phyloP scores from a whole-genome alignment of 2,329 filamentous ascomycete species.

The Fusarium siculi region DNA sequence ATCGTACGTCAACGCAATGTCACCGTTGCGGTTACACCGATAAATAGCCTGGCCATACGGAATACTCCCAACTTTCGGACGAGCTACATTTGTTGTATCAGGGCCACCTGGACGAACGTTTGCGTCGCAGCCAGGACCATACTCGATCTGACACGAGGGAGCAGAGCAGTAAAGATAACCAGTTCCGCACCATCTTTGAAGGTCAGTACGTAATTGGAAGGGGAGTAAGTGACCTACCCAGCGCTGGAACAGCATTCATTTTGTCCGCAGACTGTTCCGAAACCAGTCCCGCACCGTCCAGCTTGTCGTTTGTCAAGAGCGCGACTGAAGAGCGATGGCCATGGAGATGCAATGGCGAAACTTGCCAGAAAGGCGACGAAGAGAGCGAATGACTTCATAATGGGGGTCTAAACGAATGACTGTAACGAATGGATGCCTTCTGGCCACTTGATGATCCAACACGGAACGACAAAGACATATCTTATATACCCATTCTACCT shows the following conservation, averaged over 20 bases:
- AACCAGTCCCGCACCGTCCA: conserved; percentile 57
- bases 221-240: conserved; percentile 46
- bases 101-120: conserved; percentile 63
- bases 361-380: conserved; percentile 8
- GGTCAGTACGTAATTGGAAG: not conserved
- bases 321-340: not conserved
- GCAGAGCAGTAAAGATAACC: conserved; percentile 66
- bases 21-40: conserved; percentile 48
- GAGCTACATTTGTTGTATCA: conserved; percentile 63
- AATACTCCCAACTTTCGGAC: conserved; percentile 64
- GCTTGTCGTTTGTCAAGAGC: conserved; percentile 35
- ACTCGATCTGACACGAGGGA: conserved; percentile 70
- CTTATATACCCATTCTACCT: conserved; percentile 9
- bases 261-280: conserved; percentile 47
- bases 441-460: not conserved
- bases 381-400: conserved; percentile 27
- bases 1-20: conserved; percentile 58
- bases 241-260: conserved; percentile 56
- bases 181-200: conserved; percentile 64
- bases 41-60: conserved; percentile 66
- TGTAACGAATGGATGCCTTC: conserved; percentile 37
- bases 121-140: conserved; percentile 70
- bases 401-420: conserved; percentile 32
- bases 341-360: not conserved
- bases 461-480: not conserved